Conservation (phyloP, 2,329 filamentous ascomycete genomes). For the Diaporthe helianthi region DNA sequence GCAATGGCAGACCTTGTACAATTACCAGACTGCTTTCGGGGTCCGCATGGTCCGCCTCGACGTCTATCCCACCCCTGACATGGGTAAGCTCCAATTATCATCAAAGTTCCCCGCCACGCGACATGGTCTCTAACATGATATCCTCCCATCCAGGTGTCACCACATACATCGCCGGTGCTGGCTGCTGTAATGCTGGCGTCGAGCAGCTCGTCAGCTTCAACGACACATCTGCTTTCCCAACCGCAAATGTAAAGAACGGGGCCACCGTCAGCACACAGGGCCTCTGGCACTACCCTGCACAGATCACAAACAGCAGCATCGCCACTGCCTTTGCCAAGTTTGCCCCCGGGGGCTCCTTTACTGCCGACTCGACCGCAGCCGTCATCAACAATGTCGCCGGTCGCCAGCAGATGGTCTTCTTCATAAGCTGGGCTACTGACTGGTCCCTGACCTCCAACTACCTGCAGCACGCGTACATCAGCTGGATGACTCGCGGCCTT, state of each 20-base stretch:
- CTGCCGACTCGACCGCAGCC: slow-evolving; percentile 54
- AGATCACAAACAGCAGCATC: slow-evolving; percentile 58
- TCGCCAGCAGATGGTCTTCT: slow-evolving; percentile 69
- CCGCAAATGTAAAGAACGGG: slow-evolving; percentile 59
- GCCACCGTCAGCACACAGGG: slow-evolving; percentile 57
- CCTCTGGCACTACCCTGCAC: slow-evolving; percentile 66
- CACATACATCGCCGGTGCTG: slow-evolving; percentile 38
- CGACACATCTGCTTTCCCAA: slow-evolving; percentile 59
- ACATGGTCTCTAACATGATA: not conserved
- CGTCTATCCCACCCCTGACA: slow-evolving; percentile 59
- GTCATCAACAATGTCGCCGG: slow-evolving; percentile 65
- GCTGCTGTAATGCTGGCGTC: slow-evolving; percentile 55
- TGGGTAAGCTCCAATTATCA: slow-evolving; percentile 50
- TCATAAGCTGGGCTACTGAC: slow-evolving; percentile 56
- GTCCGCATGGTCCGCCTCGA: slow-evolving; percentile 68
- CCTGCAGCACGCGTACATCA: slow-evolving; percentile 68
- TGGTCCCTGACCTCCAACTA: slow-evolving; percentile 60
- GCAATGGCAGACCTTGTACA: slow-evolving; percentile 63
- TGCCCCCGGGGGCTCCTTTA: slow-evolving; percentile 50
- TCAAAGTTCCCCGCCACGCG: not conserved
- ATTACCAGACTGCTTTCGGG: slow-evolving; percentile 64
- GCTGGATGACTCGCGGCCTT: slow-evolving; percentile 66
- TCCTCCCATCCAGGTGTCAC: slow-evolving; percentile 35
- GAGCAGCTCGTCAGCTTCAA: slow-evolving; percentile 62
- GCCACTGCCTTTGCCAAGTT: slow-evolving; percentile 64